Conservation (phyloP, 345 rosid species). For the Gossypium herbaceum region DNA sequence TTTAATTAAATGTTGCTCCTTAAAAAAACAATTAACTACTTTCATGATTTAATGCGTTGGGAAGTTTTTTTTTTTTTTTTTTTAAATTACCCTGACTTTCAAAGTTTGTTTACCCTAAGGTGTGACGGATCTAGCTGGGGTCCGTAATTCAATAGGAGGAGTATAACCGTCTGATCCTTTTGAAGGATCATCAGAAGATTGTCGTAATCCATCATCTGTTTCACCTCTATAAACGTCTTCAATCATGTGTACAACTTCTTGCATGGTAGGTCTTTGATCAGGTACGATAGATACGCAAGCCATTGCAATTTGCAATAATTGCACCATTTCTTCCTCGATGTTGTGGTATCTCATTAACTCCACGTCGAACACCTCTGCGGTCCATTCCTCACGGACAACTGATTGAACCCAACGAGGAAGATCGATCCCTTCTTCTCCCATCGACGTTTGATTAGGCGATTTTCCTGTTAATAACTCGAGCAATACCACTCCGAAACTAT, state of each 20-base stretch:
- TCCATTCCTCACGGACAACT: constrained; percentile 97
- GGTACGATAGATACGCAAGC: constrained; percentile 84
- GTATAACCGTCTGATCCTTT: constrained; percentile 88
- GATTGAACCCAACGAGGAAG: constrained; percentile 97
- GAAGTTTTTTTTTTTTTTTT: no score
- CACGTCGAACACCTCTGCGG: constrained; percentile 92
- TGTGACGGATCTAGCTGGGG: constrained; percentile 52
- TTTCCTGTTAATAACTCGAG: constrained; percentile 87
- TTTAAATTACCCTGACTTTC: neutral
- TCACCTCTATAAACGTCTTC: constrained; percentile 80
- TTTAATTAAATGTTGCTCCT: no score
- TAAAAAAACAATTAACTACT: no score
- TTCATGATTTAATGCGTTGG: no score
- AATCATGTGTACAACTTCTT: constrained; percentile 77
- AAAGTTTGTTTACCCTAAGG: constrained; percentile 22
- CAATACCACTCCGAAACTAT: constrained; percentile 87
- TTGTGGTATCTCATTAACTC: constrained; percentile 88
- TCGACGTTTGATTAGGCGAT: constrained; percentile 86
- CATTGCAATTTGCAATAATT: constrained; percentile 91
- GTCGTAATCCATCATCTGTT: constrained; percentile 74
- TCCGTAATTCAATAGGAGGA: constrained; percentile 67
- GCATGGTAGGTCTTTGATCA: constrained; percentile 85
- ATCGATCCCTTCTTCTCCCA: constrained; percentile 98
- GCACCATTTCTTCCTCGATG: constrained; percentile 99
- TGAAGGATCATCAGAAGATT: constrained; percentile 94